Conservation (phyloP, 495 filamentous ascomycete genomes). For the Aspergillus funiculosus region DNA sequence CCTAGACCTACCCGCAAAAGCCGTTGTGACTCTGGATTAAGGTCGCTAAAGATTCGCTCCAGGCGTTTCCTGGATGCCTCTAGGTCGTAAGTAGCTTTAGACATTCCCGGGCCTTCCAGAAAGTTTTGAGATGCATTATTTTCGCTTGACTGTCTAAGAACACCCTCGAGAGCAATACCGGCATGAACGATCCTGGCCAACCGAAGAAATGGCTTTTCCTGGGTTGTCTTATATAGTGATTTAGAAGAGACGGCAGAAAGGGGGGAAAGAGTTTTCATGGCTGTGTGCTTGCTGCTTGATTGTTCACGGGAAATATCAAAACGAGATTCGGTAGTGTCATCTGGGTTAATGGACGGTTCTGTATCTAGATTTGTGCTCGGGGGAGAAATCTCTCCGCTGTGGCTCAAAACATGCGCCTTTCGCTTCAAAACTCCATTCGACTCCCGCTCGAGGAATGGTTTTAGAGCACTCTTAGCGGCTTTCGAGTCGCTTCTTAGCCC, state of each 20-base stretch:
- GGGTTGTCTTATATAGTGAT: neutral
- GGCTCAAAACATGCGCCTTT: slow-evolving; percentile 23
- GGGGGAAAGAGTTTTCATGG: neutral
- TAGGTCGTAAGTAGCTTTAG: slow-evolving; percentile 8
- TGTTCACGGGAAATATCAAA: neutral
- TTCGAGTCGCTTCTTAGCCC: slow-evolving; percentile 23
- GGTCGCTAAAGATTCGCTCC: slow-evolving; percentile 41
- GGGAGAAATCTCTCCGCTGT: neutral
- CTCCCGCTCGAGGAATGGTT: slow-evolving; percentile 26
- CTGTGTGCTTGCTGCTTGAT: neutral
- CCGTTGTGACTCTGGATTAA: slow-evolving; percentile 38
- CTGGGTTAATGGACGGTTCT: neutral
- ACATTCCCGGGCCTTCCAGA: neutral
- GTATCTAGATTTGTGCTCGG: neutral
- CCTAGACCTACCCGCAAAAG: slow-evolving; percentile 42
- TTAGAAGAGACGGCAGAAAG: neutral
- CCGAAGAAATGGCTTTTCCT: slow-evolving; percentile 23
- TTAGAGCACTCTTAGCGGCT: slow-evolving; percentile 21
- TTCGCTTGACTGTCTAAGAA: slow-evolving; percentile 30
- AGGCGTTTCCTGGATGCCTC: slow-evolving; percentile 27
- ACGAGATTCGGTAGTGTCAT: neutral
- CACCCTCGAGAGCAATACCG: slow-evolving; percentile 43
- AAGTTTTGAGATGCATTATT: slow-evolving; percentile 5
- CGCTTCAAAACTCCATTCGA: slow-evolving; percentile 28
- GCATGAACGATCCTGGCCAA: slow-evolving; percentile 40